Percentiles rank a stretch among this genome's conserved stretches.
These are phyloP conservation scores for Dorcoceras hygrometricum DNA, from an alignment of 257 asterid genomes.

Conservation along the genomic window DNA sequence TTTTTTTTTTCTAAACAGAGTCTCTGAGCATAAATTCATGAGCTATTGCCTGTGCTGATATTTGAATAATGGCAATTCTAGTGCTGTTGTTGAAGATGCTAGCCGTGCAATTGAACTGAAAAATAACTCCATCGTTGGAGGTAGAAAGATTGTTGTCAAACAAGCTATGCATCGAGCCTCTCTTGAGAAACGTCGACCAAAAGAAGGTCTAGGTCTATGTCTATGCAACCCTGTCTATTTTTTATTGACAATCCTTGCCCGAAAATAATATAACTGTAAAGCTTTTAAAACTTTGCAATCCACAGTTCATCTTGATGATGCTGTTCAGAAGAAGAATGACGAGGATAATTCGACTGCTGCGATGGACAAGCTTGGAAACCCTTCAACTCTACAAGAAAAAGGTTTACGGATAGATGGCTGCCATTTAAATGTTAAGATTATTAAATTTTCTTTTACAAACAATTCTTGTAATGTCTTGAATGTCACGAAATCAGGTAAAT, in stretches of 20 bases:
- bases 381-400: slow-evolving; percentile 37
- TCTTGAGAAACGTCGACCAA: slow-evolving; percentile 69
- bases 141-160: slow-evolving; percentile 77
- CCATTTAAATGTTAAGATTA: not conserved
- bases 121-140: slow-evolving; percentile 70
- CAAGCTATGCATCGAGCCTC: slow-evolving; percentile 85
- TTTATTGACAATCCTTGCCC: not conserved
- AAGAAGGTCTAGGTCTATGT: slow-evolving; percentile 61
- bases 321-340: slow-evolving; percentile 31
- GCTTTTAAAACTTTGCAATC: slow-evolving; percentile 11
- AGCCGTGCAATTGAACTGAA: slow-evolving; percentile 77
- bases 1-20: not conserved
- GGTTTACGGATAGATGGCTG: slow-evolving; percentile 39
- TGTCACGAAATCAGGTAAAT: slow-evolving; percentile 32
- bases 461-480: slow-evolving; percentile 12
- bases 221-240: not conserved
- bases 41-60: slow-evolving; percentile 17
- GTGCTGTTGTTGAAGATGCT: slow-evolving; percentile 87
- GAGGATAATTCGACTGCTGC: slow-evolving; percentile 27
- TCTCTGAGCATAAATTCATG: slow-evolving; percentile 1
- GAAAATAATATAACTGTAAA: not conserved
- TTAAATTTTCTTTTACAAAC: not conserved
- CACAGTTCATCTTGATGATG: slow-evolving; percentile 42
- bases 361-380: slow-evolving; percentile 37
- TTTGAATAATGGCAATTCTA: slow-evolving; percentile 25